phyloP scores from a whole-genome alignment of 768 basidiomycete genomes.

The Podaxis mareebaensis region DNA sequence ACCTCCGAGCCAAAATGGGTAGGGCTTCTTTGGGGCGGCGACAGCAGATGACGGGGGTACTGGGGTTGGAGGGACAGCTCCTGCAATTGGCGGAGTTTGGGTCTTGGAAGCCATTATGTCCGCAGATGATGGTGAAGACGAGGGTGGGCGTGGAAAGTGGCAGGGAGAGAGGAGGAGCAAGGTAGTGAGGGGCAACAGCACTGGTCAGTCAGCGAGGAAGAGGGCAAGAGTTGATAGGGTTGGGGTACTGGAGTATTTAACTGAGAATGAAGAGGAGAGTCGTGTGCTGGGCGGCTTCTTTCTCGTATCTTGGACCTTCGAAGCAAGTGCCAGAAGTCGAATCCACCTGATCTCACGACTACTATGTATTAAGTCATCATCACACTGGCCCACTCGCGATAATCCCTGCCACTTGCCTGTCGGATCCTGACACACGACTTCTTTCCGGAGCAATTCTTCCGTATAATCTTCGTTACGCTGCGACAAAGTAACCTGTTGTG shows the following conservation, averaged over 20 bases:
- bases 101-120: background rate
- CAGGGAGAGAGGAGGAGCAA: background rate
- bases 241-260: constrained; percentile 7
- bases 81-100: constrained; percentile 3
- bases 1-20: constrained; percentile 89
- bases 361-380: background rate
- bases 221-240: background rate
- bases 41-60: background rate
- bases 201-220: background rate
- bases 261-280: background rate
- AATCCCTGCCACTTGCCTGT: background rate
- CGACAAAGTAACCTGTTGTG: background rate
- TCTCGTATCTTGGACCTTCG: background rate
- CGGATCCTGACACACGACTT: background rate
- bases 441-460: background rate
- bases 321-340: constrained; percentile 1
- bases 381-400: background rate
- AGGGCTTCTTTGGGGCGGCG: constrained; percentile 50
- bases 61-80: background rate
- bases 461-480: background rate
- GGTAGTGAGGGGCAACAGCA: background rate
- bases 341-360: constrained; percentile 2
- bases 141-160: background rate
- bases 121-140: background rate
- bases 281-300: constrained; percentile 6